Conservation (phyloP, 768 basidiomycete genomes). For the Boletus sp. region DNA sequence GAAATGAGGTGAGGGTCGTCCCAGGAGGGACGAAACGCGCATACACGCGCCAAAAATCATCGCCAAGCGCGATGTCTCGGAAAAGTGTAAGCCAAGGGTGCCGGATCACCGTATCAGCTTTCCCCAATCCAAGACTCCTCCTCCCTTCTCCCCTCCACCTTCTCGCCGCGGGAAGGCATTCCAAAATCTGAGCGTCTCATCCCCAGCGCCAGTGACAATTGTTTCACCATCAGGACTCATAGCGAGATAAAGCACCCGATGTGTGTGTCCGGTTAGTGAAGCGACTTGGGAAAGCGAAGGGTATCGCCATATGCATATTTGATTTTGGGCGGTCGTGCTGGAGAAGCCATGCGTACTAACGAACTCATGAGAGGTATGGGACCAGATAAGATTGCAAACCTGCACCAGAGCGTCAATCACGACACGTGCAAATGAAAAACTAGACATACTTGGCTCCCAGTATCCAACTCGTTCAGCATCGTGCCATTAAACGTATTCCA, state of each 20-base stretch:
- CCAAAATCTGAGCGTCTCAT: slow-evolving; percentile 97
- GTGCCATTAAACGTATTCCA: slow-evolving; percentile 92
- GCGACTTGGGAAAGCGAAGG: slow-evolving; percentile 93
- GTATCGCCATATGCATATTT: slow-evolving; percentile 95
- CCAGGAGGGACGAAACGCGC: background rate
- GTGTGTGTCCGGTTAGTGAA: slow-evolving; percentile 89
- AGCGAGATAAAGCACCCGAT: slow-evolving; percentile 93
- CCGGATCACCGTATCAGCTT: slow-evolving; percentile 46
- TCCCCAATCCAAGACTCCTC: slow-evolving; percentile 46
- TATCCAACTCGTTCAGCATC: slow-evolving; percentile 85
- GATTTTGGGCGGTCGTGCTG: slow-evolving; percentile 89
- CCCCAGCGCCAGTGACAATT: slow-evolving; percentile 96
- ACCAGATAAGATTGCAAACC: slow-evolving; percentile 99
- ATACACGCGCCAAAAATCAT: slow-evolving; percentile 6
- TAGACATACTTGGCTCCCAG: slow-evolving; percentile 80
- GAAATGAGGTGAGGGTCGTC: background rate
- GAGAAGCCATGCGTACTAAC: slow-evolving; percentile 98
- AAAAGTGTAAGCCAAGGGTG: background rate
- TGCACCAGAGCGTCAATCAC: slow-evolving; percentile 30
- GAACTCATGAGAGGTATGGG: slow-evolving; percentile 90
- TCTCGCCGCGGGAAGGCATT: slow-evolving; percentile 89
- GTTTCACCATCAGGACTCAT: slow-evolving; percentile 98
- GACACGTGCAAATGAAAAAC: background rate
- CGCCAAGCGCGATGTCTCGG: background rate
- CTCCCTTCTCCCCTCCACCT: slow-evolving; percentile 33